Evolutionary conservation across 2,329 filamentous ascomycete species (phyloP), one percentile per base, ranked within the genome.

Genomic region (Aureobasidium vineae): DNA sequence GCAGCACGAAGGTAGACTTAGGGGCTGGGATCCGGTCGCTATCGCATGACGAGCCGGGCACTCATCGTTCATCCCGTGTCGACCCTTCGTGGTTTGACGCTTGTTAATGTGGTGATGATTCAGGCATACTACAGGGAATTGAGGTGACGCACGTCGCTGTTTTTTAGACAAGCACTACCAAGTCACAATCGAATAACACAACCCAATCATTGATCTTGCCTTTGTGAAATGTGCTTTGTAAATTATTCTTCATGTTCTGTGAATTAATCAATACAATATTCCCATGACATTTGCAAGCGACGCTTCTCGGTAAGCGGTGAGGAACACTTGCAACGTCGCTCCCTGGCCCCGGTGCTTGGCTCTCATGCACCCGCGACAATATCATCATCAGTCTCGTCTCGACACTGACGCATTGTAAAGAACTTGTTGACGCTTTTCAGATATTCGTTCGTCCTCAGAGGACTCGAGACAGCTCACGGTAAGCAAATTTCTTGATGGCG

Each of bases 201-300:
- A 16, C 31, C 33, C n/a, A 19, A 26, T 15, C 11, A 28, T 50
- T 5, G 28, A 16, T 26, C 23, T 16, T 7, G 21, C 13, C 16
- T 26, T 19, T 21, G 50, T 33, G 49, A 38, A 36, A 21, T 54
- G 50, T 28, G 19, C 50, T 36, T n/a, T 38, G 19, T 50, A 13
- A 26, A 16, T 23, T 15, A 26, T 26, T 16, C 11, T 21, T 50
- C 26, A 26, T 31, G 23, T 50, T 8, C 26, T 31, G 47, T 26
- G 23, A 19, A 28, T 50, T 5, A 19, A 5, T 28, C 47, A 31
- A 50, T 21, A 53, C 4, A 28, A 19, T 6, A 53, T 56, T 63
- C 60, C 49, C 60, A 53, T 15, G 26, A 63, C 8, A 63, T 63
- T 43, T 63, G 60, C 60, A 63, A 63, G 45, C 38, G 40, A 61